phyloP scores from a whole-genome alignment of 768 basidiomycete species.

The Amanita rubescens region DNA sequence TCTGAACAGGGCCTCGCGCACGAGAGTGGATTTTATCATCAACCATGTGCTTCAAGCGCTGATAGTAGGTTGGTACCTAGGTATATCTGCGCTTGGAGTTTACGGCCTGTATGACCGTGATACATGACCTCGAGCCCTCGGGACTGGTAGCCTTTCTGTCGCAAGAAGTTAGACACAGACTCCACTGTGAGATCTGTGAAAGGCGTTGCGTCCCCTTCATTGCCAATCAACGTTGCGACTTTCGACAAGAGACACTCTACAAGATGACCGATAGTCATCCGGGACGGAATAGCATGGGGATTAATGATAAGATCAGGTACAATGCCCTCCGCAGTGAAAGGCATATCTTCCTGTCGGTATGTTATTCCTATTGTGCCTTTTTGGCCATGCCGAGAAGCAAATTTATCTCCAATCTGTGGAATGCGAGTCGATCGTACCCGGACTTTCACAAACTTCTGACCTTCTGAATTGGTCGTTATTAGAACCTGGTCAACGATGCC shows the following conservation, averaged over 20 bases:
- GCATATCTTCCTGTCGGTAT: constrained; percentile 99
- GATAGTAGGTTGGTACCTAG: constrained; percentile 99
- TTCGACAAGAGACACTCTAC: constrained; percentile 97
- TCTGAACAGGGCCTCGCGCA: constrained; percentile 95
- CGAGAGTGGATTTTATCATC: constrained; percentile 99
- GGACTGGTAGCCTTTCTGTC: constrained; percentile 90
- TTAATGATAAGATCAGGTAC: constrained; percentile 98
- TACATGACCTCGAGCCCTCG: constrained; percentile 98
- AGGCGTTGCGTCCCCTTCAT: constrained; percentile 97
- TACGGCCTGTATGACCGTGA: constrained; percentile 97
- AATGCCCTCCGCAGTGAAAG: constrained; percentile 95
- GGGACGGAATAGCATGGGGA: constrained; percentile 98
- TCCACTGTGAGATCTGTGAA: constrained; percentile 98
- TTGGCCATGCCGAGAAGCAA: constrained; percentile 98
- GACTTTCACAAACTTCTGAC: constrained; percentile 97
- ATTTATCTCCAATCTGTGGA: constrained; percentile 98
- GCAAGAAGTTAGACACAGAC: constrained; percentile 88
- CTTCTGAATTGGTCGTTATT: constrained; percentile 93
- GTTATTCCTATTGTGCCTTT: constrained; percentile 99
- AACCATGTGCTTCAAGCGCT: constrained; percentile 99
- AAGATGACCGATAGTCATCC: constrained; percentile 99
- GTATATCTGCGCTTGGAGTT: constrained; percentile 96
- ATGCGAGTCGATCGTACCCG: constrained; percentile 93
- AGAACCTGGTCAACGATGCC: constrained; percentile 97
- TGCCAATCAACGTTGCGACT: constrained; percentile 91